These are phyloP conservation scores for Fusarium abutilonis DNA, from an alignment of 2,329 filamentous ascomycete genomes.

Conservation along the genomic window DNA sequence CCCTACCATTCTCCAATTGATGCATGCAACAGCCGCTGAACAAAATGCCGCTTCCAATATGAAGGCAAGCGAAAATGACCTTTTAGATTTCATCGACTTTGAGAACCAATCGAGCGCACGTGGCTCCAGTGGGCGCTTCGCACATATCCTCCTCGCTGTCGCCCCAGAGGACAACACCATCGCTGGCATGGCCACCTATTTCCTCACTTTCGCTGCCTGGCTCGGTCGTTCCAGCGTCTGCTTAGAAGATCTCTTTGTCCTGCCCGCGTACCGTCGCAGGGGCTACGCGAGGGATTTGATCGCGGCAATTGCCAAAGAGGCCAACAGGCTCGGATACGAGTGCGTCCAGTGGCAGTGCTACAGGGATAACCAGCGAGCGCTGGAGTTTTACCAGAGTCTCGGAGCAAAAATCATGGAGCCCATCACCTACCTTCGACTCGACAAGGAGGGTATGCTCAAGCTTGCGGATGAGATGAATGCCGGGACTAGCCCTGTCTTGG, in stretches of 20 bases:
- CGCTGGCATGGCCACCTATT: slow-evolving; percentile 21
- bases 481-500: slow-evolving; percentile 7
- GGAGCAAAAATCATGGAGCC: slow-evolving; percentile 12
- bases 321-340: slow-evolving; percentile 1
- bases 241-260: slow-evolving; percentile 14
- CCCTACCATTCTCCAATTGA: slow-evolving; percentile 6
- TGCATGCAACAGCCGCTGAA: slow-evolving; percentile 12
- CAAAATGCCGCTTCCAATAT: background rate
- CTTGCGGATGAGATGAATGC: background rate
- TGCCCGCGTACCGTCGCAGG: slow-evolving; percentile 7
- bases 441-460: slow-evolving; percentile 7
- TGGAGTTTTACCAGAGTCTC: slow-evolving; percentile 14
- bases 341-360: slow-evolving; percentile 12
- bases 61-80: slow-evolving; percentile 14
- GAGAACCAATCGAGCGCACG: background rate
- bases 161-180: slow-evolving; percentile 8
- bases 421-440: slow-evolving; percentile 7
- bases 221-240: slow-evolving; percentile 4
- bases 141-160: slow-evolving; percentile 5
- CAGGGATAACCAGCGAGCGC: slow-evolving; percentile 11
- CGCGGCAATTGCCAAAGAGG: slow-evolving; percentile 12
- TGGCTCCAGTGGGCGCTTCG: slow-evolving; percentile 4
- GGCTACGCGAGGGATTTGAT: slow-evolving; percentile 9
- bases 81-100: slow-evolving; percentile 8
- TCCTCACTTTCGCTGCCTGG: slow-evolving; percentile 13